Evolutionary conservation across 306 rosid species (phyloP), one percentile per base, ranked within the genome.

Genomic region (Vicia sativa): DNA sequence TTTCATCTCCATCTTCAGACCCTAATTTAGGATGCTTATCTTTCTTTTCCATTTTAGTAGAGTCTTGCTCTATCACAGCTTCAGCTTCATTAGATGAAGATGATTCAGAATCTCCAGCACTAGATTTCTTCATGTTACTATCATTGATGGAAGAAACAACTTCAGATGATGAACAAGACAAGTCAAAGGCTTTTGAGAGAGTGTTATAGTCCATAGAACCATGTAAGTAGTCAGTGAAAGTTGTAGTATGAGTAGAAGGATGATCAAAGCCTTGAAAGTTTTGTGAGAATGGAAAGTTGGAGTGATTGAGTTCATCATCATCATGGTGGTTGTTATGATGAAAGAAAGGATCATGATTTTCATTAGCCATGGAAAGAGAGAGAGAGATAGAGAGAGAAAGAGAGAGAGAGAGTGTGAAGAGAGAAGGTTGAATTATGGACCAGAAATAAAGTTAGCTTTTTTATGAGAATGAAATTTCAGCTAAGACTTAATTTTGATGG

Each of bases 51-150:
- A 43, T 74, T 78, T 86, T 89, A 48, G 75, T 78, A 10, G 91
- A 84, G 73, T 87, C 88, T 70, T 79, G 86, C 62, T 86, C 81
- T 19, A 76, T 62, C 0, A 60, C 26, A 18, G 82, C 95, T 64
- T 92, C 96, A 74, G 82, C 95, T 64, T 92, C 96, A 72, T 85
- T 86, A 4, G 97, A 84, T 14, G 96, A 92, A 0, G 80, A 79
- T 45, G 97, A 92, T 1, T 82, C 74, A 0, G 95, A 87, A 7
- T 84, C 78, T 63, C 82, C 87, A 11, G 28, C 78, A 8, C 64
- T 60, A 23, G 71, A 76, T 16, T 67, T 80, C 49, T 70, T 55
- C 13, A 18, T 55, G 16, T 55, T 73, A 42, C 45, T 41, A 29
- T 79, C 81, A 49, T 82, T 80, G 54, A 83, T 72, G 44, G 85